Conservation (phyloP, 2,329 filamentous ascomycete genomes). For the Teratosphaeria gauchensis region DNA sequence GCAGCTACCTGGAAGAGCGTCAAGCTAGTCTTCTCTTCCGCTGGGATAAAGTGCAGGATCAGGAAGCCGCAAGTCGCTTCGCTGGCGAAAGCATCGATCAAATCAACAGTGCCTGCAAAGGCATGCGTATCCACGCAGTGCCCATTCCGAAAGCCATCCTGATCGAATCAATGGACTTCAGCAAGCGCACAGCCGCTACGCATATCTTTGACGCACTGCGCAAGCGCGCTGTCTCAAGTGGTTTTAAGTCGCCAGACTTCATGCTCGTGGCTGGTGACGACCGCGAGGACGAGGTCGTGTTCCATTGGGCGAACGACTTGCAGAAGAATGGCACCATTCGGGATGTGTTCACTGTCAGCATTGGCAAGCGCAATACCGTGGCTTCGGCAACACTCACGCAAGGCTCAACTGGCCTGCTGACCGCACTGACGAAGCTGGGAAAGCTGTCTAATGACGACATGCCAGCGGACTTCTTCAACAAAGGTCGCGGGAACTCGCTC, state of each 20-base stretch:
- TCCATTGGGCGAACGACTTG: constrained; percentile 83
- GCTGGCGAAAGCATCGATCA: constrained; percentile 87
- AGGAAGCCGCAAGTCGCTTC: constrained; percentile 62
- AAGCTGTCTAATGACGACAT: constrained; percentile 19
- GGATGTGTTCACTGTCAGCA: constrained; percentile 72
- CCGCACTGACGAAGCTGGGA: constrained; percentile 21
- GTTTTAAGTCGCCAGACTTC: constrained; percentile 56
- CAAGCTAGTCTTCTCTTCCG: constrained; percentile 88
- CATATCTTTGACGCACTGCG: constrained; percentile 52
- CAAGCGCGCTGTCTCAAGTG: constrained; percentile 24
- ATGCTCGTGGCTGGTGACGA: constrained; percentile 84
- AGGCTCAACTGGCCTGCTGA: constrained; percentile 66
- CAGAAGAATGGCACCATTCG: constrained; percentile 39
- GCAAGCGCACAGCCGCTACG: constrained; percentile 74
- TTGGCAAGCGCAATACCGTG: constrained; percentile 81
- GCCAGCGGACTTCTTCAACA: constrained; percentile 20
- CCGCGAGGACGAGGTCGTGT: constrained; percentile 86
- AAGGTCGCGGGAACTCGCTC: background rate
- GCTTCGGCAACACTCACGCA: constrained; percentile 78
- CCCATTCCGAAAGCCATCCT: constrained; percentile 66
- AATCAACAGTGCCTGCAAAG: constrained; percentile 86
- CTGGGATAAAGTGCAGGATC: constrained; percentile 73
- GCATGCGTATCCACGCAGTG: constrained; percentile 73
- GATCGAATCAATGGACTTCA: constrained; percentile 78
- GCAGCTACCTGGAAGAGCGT: constrained; percentile 80